Evolutionary conservation across 2,329 filamentous ascomycete genomes (phyloP).

Genomic region (Tolypocladium inflatum): DNA sequence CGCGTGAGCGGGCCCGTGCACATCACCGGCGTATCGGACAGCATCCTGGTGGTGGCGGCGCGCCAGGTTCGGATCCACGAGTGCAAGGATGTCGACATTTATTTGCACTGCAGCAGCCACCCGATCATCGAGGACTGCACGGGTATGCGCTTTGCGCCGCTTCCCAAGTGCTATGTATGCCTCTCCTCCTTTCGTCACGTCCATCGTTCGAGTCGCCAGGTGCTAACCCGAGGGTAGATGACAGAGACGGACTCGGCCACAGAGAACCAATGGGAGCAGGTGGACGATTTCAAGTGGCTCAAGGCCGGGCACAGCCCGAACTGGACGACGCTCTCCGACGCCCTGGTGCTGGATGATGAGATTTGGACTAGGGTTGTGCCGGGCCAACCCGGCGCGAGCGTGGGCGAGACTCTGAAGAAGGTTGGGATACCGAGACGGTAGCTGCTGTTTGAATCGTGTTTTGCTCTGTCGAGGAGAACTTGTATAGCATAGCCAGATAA

Average conservation of each 20-base stretch:
- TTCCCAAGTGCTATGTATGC: constrained; percentile 62
- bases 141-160: constrained; percentile 66
- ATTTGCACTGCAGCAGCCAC: constrained; percentile 70
- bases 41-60: constrained; percentile 68
- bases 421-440: constrained; percentile 27
- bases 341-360: constrained; percentile 47
- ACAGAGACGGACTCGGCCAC: constrained; percentile 18
- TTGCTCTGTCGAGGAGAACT: not conserved
- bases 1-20: constrained; percentile 73
- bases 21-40: constrained; percentile 64
- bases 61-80: constrained; percentile 93
- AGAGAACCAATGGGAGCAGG: constrained; percentile 73
- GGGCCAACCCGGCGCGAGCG: constrained; percentile 49
- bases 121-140: constrained; percentile 91
- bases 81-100: constrained; percentile 71
- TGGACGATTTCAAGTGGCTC: constrained; percentile 98
- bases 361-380: constrained; percentile 63
- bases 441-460: not conserved
- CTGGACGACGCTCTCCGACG: constrained; percentile 62
- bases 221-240: constrained; percentile 6
- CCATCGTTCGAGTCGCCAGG: not conserved
- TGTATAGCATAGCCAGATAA: not conserved
- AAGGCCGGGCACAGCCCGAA: constrained; percentile 80
- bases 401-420: constrained; percentile 55
- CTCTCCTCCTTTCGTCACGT: not conserved